These are phyloP conservation scores for Phialophora macrospora DNA, from an alignment of 2,329 filamentous ascomycete genomes.

Conservation along the genomic window DNA sequence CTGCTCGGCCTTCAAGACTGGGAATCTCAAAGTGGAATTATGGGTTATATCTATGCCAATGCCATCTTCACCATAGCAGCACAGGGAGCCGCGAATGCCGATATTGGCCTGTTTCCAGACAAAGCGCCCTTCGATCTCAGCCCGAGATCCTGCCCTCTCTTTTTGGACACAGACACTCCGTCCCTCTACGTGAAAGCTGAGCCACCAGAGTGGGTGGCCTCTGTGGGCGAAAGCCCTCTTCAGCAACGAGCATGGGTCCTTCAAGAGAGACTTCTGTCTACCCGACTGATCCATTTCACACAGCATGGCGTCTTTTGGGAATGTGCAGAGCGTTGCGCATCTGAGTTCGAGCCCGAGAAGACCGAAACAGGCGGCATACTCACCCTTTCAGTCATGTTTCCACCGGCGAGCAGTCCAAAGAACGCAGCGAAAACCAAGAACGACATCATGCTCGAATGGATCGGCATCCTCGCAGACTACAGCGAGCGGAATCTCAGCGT, in stretches of 20 bases:
- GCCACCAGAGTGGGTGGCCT: constrained; percentile 10
- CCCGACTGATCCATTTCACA: constrained; percentile 8
- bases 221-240: constrained; percentile 5
- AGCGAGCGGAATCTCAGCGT: neutral
- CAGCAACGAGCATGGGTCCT: constrained; percentile 11
- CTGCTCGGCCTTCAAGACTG: constrained; percentile 1
- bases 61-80: constrained; percentile 8
- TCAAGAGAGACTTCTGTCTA: constrained; percentile 5
- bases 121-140: constrained; percentile 3
- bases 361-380: constrained; percentile 1
- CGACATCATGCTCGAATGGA: neutral
- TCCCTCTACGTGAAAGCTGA: constrained; percentile 4
- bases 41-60: constrained; percentile 11
- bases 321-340: constrained; percentile 4
- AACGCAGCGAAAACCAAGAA: neutral
- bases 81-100: constrained; percentile 4
- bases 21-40: constrained; percentile 8
- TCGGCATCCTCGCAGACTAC: constrained; percentile 2
- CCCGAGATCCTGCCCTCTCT: constrained; percentile 10
- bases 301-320: constrained; percentile 8
- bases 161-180: neutral
- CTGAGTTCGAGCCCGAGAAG: constrained; percentile 4
- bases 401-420: neutral
- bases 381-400: constrained; percentile 7
- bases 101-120: constrained; percentile 7